Percentiles rank a stretch among this genome's conserved stretches.
phyloP scores from a whole-genome alignment of 2,329 filamentous ascomycete genomes.

The Phyllosticta paracitricarpa region DNA sequence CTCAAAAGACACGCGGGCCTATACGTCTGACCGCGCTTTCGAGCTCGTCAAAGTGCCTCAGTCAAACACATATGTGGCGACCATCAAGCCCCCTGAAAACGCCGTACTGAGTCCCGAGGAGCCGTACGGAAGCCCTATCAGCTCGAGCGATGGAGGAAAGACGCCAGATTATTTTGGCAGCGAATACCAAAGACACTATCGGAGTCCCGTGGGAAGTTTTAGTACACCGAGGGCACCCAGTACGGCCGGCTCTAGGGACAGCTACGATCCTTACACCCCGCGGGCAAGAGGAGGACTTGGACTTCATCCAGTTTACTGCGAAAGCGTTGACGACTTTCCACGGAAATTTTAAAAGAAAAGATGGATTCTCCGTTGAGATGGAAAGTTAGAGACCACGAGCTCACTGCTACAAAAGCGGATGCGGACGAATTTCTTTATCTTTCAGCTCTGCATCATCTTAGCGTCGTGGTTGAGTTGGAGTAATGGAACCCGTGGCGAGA shows the following conservation, averaged over 20 bases:
- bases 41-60: constrained; percentile 25
- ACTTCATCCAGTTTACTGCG: constrained; percentile 6
- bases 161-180: constrained; percentile 26
- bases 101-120: constrained; percentile 12
- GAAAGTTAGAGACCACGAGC: neutral
- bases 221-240: constrained; percentile 31
- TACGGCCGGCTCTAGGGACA: constrained; percentile 11
- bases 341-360: neutral
- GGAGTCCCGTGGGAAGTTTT: constrained; percentile 30
- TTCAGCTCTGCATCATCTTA: neutral
- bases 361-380: neutral
- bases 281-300: constrained; percentile 27
- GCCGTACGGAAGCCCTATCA: constrained; percentile 9
- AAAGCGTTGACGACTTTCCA: neutral
- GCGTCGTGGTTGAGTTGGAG: neutral
- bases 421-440: neutral
- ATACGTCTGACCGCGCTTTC: constrained; percentile 15
- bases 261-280: constrained; percentile 28
- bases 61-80: neutral
- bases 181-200: constrained; percentile 29
- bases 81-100: constrained; percentile 19
- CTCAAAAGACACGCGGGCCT: constrained; percentile 18
- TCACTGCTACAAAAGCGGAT: neutral
- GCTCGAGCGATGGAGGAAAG: constrained; percentile 16
- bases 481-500: neutral